phyloP scores from a whole-genome alignment of 2,329 filamentous ascomycete species.

The Endothia cerciana region DNA sequence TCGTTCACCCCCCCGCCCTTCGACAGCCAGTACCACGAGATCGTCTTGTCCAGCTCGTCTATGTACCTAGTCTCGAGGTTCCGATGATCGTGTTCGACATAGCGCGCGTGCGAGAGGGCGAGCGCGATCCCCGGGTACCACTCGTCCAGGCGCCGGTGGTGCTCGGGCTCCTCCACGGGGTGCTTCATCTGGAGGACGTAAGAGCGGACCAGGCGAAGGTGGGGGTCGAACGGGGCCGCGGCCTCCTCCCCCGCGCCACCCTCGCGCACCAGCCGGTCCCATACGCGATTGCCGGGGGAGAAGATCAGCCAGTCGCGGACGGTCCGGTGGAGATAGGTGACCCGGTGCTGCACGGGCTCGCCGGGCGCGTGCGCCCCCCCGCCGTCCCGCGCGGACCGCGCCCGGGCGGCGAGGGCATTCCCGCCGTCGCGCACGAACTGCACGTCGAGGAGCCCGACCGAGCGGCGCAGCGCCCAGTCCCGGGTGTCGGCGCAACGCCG shows the following conservation, averaged over 20 bases:
- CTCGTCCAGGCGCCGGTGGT: constrained; percentile 43
- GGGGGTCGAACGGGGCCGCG: constrained; percentile 35
- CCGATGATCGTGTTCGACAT: constrained; percentile 32
- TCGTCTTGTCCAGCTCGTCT: constrained; percentile 36
- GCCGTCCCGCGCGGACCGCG: constrained; percentile 5
- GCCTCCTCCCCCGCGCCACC: background rate
- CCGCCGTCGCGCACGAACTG: constrained; percentile 1
- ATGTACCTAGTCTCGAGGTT: constrained; percentile 31
- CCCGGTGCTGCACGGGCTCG: constrained; percentile 30
- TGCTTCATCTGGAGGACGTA: constrained; percentile 41
- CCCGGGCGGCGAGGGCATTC: background rate
- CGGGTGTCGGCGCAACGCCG: constrained; percentile 13
- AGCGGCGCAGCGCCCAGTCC: constrained; percentile 20
- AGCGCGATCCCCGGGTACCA: constrained; percentile 45
- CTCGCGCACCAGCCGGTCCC: constrained; percentile 25
- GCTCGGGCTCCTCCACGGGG: constrained; percentile 40
- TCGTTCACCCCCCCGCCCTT: constrained; percentile 36
- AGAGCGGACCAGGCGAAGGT: constrained; percentile 40
- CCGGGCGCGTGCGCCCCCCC: constrained; percentile 3
- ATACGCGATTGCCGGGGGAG: constrained; percentile 28
- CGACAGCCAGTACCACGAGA: constrained; percentile 39
- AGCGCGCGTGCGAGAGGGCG: constrained; percentile 42
- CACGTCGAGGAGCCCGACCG: constrained; percentile 19
- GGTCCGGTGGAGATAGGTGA: constrained; percentile 42
- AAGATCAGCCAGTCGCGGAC: constrained; percentile 41